phyloP scores from a whole-genome alignment of 75 land plant species.

The Picea glauca region DNA sequence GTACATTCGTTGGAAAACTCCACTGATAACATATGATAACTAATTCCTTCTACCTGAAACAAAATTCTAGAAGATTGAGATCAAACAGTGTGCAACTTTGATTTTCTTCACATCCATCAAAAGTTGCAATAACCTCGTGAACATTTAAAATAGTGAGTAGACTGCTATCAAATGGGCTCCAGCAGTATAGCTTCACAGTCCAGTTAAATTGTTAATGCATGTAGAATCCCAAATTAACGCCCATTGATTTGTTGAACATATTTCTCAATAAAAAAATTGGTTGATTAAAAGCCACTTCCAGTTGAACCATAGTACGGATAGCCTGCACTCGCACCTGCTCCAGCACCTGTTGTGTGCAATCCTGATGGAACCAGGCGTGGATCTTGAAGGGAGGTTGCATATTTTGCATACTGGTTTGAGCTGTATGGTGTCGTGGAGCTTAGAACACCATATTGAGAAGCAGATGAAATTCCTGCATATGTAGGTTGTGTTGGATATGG shows the following conservation, averaged over 20 bases:
- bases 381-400: conserved; percentile 10
- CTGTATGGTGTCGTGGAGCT: conserved; percentile 12
- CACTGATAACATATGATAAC: too few relatives aligned
- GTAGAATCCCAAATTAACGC: too few relatives aligned
- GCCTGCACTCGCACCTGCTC: background rate
- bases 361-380: conserved; percentile 11
- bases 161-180: too few relatives aligned
- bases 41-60: too few relatives aligned
- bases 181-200: too few relatives aligned
- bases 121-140: too few relatives aligned
- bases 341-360: conserved; percentile 8
- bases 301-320: conserved; percentile 7
- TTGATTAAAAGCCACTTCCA: conserved; percentile 5
- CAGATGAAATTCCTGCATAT: conserved; percentile 19
- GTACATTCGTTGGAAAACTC: too few relatives aligned
- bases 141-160: too few relatives aligned
- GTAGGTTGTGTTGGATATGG: conserved; percentile 27
- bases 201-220: too few relatives aligned
- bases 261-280: background rate
- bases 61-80: too few relatives aligned
- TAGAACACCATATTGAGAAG: conserved; percentile 29
- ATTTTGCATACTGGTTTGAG: conserved; percentile 29
- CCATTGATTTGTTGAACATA: background rate
- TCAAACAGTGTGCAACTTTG: too few relatives aligned
- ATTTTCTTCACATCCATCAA: too few relatives aligned